Base-by-base conservation (phyloP, 129 eudicot genomes). In the Lonicera japonica region DNA sequence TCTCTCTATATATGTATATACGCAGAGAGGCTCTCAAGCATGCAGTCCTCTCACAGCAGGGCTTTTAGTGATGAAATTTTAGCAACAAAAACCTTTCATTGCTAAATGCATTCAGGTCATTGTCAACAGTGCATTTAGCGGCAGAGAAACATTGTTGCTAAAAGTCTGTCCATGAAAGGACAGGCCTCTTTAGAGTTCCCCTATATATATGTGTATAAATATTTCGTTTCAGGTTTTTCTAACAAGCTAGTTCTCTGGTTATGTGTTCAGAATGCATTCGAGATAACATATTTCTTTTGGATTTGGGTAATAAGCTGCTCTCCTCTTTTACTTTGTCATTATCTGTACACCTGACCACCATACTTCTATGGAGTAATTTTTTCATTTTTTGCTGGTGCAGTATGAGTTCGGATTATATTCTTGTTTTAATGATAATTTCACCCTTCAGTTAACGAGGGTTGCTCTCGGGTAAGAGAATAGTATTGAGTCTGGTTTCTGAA, bases 271-370 rank as follows among this genome's bases (percentile, higher is more conserved):
- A 92, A 92, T 67, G 88, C 98, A 24, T 92, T 92, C 63, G 98
- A 92, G 81, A 80, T 92, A 72, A 92, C 98, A 36, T 83, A 84
- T 66, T 92, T 92, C 85, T 70, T 92, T 23, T 92, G 98, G 96
- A 92, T 83, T 65, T 69, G 83, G 95, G 98, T 92, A 91, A 75
- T 13, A 34, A 56, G 43, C 58, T 16, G 2, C 25, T 70, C 60
- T 58, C 54, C 48, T 14, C 25, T 70, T 13, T 54, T n/a, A 8
- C 41, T n/a, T 45, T 12, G 8, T 43, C 10, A 38, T 15, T 5
- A 29, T 36, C 9, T 56, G 21, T 29, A 20, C 25, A 29, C 6
- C n/a, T n/a, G n/a, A n/a, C 36, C 36, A 29, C 36, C 36, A 29
- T 29, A 29, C 36, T 29, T 29, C 36, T 29, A 6, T 29, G 36